These are phyloP conservation scores for Parathielavia hyrcaniae DNA, from an alignment of 495 filamentous ascomycete species.

Conservation along the genomic window DNA sequence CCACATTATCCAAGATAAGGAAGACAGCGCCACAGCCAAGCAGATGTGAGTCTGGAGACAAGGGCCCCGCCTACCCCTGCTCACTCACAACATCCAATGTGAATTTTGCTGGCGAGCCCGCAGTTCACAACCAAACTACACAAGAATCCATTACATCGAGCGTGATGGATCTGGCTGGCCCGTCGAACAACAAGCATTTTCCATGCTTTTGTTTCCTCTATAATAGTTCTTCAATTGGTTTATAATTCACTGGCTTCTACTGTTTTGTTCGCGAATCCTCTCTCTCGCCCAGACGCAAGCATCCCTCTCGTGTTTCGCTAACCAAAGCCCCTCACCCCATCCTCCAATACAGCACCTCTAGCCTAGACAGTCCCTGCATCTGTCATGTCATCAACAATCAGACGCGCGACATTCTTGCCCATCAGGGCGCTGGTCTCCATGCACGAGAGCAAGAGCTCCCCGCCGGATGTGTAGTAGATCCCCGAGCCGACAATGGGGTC, in stretches of 20 bases:
- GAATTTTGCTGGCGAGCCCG: no score
- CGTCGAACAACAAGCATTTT: no score
- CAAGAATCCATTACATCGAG: no score
- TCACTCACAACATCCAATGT: no score
- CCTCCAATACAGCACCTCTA: not conserved
- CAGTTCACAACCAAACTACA: no score
- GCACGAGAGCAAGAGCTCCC: constrained; percentile 91
- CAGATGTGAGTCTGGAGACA: not conserved
- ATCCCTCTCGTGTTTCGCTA: not conserved
- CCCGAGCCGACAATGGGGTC: constrained; percentile 60
- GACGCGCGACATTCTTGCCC: constrained; percentile 85
- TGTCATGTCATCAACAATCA: constrained; percentile 58
- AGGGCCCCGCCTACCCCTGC: no score
- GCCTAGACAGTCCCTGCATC: not conserved
- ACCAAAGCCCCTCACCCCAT: not conserved
- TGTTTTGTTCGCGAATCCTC: no score
- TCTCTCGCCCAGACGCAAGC: not conserved
- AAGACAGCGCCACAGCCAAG: constrained; percentile 10
- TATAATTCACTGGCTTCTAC: no score
- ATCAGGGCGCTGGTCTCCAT: constrained; percentile 97
- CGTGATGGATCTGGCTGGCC: no score
- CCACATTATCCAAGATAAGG: not conserved
- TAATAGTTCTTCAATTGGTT: no score
- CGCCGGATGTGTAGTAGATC: constrained; percentile 87
- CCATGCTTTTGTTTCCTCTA: no score